Base-by-base conservation (phyloP, 2,329 filamentous ascomycete species). In the Rachicladosporium sp. region DNA sequence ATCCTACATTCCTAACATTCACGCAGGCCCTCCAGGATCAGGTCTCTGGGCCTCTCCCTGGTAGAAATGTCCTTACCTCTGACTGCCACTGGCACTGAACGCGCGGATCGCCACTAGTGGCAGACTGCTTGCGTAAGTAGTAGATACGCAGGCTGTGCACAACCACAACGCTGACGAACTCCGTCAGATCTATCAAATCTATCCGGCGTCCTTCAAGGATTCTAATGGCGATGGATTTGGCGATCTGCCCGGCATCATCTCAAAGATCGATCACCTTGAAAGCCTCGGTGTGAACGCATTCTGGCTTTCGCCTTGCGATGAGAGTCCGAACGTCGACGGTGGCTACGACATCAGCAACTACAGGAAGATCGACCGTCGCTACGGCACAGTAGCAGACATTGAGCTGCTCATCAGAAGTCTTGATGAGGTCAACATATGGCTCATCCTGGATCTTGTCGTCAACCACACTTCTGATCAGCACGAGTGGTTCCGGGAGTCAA, bases 401-500 rank as follows among this genome's bases (percentile, higher is more conserved):
- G 76, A 83, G 41, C 58, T 61, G 0, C 56, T 85, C 29, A 76
- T 82, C 36, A 53, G 67, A 12, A 72, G 71, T 32, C 69, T 73
- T 32, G 76, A 81, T 43, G 59, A 68, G 10, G 68, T 77, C 4
- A 75, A 71, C 3, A 82, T 87, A 71, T 76, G 73, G 48, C 60
- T 87, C 8, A 75, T 88, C 42, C 70, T 86, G 43, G 82, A 88
- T 52, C 65, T 88, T 3, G 82, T 88, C 2, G 72, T 87, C 45
- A 89, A 87, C 48, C 82, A 89, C 55, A 86, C 81, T 0, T 81
- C 76, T 2, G 73, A 80, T 46, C 69, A 59, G 59, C 73, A 76
- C 50, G 54, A 59, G 33, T 76, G 74, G 75, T 79, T 78, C 50
- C 55, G 62, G 44, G 71, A 77, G 44, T 74, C 71, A 1, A 59